Percentiles rank a stretch among this genome's conserved stretches.
phyloP scores from a whole-genome alignment of 495 filamentous ascomycete genomes.

The Lophium mytilinum region DNA sequence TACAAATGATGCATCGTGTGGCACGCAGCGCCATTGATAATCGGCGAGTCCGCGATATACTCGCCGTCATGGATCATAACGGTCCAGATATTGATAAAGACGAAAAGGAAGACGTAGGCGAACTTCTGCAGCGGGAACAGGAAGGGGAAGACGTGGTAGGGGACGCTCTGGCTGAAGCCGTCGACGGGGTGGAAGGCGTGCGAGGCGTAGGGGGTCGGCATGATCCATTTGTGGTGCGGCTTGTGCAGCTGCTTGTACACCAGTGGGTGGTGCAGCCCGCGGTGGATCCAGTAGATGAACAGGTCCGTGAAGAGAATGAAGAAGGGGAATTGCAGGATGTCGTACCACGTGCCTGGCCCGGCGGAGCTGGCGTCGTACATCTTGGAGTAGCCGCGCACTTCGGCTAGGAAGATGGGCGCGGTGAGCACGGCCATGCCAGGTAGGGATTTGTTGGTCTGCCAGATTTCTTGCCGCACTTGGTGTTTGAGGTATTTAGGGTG shows the following conservation, averaged over 20 bases:
- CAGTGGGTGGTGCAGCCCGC: constrained; percentile 72
- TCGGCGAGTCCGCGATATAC: constrained; percentile 77
- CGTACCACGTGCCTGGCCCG: constrained; percentile 68
- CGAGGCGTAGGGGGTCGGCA: constrained; percentile 88
- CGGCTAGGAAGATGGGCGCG: constrained; percentile 69
- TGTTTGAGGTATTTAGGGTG: constrained; percentile 96
- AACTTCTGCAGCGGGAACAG: constrained; percentile 89
- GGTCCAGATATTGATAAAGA: constrained; percentile 95
- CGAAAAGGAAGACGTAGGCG: constrained; percentile 76
- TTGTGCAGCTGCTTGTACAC: constrained; percentile 91
- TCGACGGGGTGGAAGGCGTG: constrained; percentile 95
- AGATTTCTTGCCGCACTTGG: constrained; percentile 81
- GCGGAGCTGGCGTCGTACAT: constrained; percentile 72
- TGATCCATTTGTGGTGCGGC: constrained; percentile 99
- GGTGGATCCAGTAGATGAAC: constrained; percentile 92
- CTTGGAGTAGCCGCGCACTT: constrained; percentile 78
- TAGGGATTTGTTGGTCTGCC: constrained; percentile 63
- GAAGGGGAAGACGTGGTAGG: constrained; percentile 91
- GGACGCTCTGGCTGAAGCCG: constrained; percentile 84
- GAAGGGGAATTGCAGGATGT: constrained; percentile 78
- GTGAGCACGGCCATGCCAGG: constrained; percentile 82
- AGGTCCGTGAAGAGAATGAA: constrained; percentile 92
- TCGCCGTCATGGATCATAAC: constrained; percentile 97
- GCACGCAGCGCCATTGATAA: constrained; percentile 93
- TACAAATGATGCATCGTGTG: constrained; percentile 97